A percentile compares a stretch with the other conserved stretches of the same genome.
These are phyloP conservation scores for Zea luxurians DNA, from an alignment of 176 grass and related monocot genomes.

Conservation along the genomic window DNA sequence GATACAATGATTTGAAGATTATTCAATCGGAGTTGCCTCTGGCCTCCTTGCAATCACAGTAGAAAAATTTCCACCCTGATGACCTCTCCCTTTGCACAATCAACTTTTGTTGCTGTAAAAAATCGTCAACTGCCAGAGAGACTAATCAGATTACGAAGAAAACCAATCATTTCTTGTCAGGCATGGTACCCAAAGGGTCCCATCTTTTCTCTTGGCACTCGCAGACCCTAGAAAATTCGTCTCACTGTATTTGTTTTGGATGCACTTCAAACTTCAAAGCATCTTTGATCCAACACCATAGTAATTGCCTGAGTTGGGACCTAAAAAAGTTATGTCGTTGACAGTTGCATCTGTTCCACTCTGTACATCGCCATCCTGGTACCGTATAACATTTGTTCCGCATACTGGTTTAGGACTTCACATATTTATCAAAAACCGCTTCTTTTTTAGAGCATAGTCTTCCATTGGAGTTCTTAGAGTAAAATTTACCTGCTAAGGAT, in stretches of 20 bases:
- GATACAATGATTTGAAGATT: neutral
- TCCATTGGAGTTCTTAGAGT: neutral
- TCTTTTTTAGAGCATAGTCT: slow-evolving; percentile 17
- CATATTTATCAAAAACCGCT: neutral
- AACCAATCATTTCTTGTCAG: neutral
- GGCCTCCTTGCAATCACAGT: neutral
- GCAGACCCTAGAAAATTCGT: neutral
- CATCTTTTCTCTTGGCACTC: neutral
- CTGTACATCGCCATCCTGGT: neutral
- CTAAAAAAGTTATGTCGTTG: neutral
- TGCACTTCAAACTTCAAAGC: neutral
- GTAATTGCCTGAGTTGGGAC: neutral
- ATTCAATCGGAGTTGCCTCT: neutral
- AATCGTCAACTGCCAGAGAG: neutral
- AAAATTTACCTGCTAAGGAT: neutral
- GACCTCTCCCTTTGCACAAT: neutral
- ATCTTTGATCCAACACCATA: neutral
- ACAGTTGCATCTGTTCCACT: neutral
- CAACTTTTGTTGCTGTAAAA: neutral
- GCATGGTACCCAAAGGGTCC: neutral
- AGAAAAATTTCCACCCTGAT: neutral
- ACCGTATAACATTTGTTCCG: neutral
- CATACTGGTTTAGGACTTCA: slow-evolving; percentile 1
- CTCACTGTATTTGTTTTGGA: neutral
- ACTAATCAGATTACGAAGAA: neutral